A percentile compares a stretch with the other conserved stretches of the same genome.
Evolutionary conservation across 148 eudicot species (phyloP).

Genomic region (Cornus florida): DNA sequence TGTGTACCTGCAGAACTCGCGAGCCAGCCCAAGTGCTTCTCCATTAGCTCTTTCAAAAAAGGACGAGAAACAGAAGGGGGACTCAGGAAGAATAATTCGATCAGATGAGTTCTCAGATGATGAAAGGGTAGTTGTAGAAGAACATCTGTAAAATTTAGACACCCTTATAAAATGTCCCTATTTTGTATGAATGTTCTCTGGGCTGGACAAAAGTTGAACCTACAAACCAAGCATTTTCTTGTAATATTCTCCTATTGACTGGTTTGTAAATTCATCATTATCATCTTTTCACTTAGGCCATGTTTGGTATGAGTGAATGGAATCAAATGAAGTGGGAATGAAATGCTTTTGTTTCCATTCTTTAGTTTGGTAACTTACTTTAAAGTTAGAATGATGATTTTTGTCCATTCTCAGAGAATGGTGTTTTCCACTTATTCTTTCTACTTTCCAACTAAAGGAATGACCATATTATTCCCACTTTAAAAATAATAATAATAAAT

Average conservation of each 20-base stretch:
- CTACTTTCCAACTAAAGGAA: no score
- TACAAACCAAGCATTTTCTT: neutral
- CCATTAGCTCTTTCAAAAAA: constrained; percentile 37
- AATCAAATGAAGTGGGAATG: neutral
- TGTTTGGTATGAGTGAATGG: neutral
- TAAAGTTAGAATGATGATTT: no score
- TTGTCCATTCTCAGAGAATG: no score
- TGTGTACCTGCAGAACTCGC: constrained; percentile 51
- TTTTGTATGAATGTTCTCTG: no score
- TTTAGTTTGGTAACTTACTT: no score
- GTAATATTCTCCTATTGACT: neutral
- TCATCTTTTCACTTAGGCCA: no score
- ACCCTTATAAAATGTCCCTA: no score
- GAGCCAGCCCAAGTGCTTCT: constrained; percentile 35
- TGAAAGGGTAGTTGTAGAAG: constrained; percentile 52
- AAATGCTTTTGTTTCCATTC: no score
- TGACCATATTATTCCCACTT: no score
- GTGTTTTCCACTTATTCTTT: no score
- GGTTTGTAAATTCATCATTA: neutral
- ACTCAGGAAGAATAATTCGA: constrained; percentile 45
- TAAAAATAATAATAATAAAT: no score
- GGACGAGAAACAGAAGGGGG: constrained; percentile 58
- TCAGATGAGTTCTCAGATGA: constrained; percentile 80
- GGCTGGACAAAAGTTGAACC: neutral
- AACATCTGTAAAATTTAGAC: constrained; percentile 16